These are phyloP conservation scores for Leptographium wingfieldii DNA, from an alignment of 2,329 filamentous ascomycete species.

Conservation along the genomic window DNA sequence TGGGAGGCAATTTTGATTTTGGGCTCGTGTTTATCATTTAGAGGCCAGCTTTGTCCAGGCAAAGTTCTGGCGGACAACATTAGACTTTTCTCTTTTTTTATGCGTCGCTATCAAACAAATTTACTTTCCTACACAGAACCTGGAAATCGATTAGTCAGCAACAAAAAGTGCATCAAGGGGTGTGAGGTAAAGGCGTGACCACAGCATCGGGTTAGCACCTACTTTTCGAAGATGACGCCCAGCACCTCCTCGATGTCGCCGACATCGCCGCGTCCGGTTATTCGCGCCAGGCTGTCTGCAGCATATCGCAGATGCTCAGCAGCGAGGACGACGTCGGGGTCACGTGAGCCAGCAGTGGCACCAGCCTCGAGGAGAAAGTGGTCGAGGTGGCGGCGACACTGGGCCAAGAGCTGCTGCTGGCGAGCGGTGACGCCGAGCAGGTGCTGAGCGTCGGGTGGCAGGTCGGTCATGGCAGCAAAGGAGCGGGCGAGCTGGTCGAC, in stretches of 20 bases:
- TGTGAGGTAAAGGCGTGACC: neutral
- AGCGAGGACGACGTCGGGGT: slow-evolving; percentile 72
- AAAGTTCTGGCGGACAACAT: neutral
- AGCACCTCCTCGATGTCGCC: slow-evolving; percentile 93
- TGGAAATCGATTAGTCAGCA: slow-evolving; percentile 11
- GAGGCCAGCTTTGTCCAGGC: no score
- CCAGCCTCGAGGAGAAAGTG: slow-evolving; percentile 52
- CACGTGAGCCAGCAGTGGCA: slow-evolving; percentile 5
- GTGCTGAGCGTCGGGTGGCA: slow-evolving; percentile 63
- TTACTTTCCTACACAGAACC: slow-evolving; percentile 30
- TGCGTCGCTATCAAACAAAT: neutral
- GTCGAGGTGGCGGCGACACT: slow-evolving; percentile 59
- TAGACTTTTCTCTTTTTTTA: neutral
- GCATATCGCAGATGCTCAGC: slow-evolving; percentile 80
- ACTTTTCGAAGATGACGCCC: slow-evolving; percentile 97
- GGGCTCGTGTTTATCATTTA: neutral
- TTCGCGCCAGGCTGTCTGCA: slow-evolving; percentile 66
- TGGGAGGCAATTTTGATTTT: neutral
- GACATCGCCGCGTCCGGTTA: slow-evolving; percentile 73
- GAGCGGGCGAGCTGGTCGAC: slow-evolving; percentile 55
- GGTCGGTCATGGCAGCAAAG: slow-evolving; percentile 59
- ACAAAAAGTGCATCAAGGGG: neutral
- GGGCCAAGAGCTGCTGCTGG: slow-evolving; percentile 67
- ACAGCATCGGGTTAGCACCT: slow-evolving; percentile 23
- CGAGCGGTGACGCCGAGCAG: slow-evolving; percentile 83